Base-by-base conservation (phyloP, 345 rosid genomes). In the Diplotaxis tenuifolia region DNA sequence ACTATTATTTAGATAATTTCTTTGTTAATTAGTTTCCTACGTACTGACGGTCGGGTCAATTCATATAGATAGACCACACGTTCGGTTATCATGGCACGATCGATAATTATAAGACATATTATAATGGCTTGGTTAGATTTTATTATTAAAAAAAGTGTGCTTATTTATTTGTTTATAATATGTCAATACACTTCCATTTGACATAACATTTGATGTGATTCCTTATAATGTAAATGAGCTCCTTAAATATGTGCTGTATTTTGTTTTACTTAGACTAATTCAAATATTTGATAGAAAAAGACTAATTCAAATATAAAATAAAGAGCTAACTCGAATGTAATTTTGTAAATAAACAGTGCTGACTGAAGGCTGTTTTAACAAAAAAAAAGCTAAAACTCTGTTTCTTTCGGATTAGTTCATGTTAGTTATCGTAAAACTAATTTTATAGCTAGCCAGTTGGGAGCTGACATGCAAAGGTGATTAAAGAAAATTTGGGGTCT, bases 11-110 rank as follows among this genome's bases (percentile, higher is more conserved):
- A 23, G 25, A 23, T 23, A 23, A 23, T 23, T 23, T 23, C 1
- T 23, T 23, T 23, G 25, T 1, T 23, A 23, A 23, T 23, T 23
- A 3, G 25, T 1, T 23, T 23, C 3, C 3, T 3, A n/a, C n/a
- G n/a, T n/a, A n/a, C 25, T 3, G 2, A 65, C 71, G 82, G 75
- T 75, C 72, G 65, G 38, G 62, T 75, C 74, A 68, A 62, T 75
- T 75, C 36, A 38, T 68, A 53, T 75, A 40, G 74, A 75, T 68
- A 53, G 64, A 68, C 53, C 70, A 62, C 73, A 74, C 79, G 74
- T 75, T 29, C 79, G 2, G 21, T n/a, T 7, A 62, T 62, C 19
- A 62, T 68, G 49, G 27, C 58, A 68, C 40, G 19, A 68, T 28
- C 29, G 19, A 68, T 28, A 10, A 52, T 62, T 25, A 10, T 53